Evolutionary conservation across 306 rosid genomes (phyloP), one percentile per base, ranked within the genome.

Genomic region (Acacia confusa): DNA sequence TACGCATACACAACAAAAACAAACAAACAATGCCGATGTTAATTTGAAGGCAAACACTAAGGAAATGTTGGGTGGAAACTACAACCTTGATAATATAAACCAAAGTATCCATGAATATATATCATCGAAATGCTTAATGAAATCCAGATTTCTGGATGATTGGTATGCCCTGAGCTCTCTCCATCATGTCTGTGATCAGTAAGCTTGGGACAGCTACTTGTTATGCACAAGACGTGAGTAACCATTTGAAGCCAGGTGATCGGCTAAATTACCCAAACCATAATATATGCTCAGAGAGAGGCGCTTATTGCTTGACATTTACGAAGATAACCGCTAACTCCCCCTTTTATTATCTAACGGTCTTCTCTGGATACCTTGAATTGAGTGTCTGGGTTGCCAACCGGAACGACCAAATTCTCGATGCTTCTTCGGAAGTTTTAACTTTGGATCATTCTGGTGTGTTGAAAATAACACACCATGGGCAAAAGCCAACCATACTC

Each of bases 391-490:
- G 85, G 85, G 15, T 45, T 61, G 78, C 72, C 9, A 70, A 61
- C 10, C 20, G 40, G n/a, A 24, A 47, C 5, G 6, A 57, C 12
- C 78, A 24, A 6, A 1, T 76, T 24, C 2, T 30, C 16, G 1
- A n/a, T 25, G 2, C 12, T 9, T 34, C 65, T 6, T 34, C 19
- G 2, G 63, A 38, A 50, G 11, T 45, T 38, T 70, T 40, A 4
- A 67, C 50, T 24, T 22, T 82, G 48, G 85, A 82, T 68, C 6
- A 16, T 22, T 75, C 38, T n/a, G 68, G 79, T 12, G 78, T 40
- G 34, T 30, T 82, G 69, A 82, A 82, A 32, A 68, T 82, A 9
- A 69, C 30, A 6, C 32, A 22, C 36, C 47, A 28, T 32, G 43
- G 32, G 30, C 53, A 69, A 4, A 65, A 75, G 10, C 81, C 84